Conservation (phyloP, 192 early-diverging fungal genomes). For the Backusella morwellensis region DNA sequence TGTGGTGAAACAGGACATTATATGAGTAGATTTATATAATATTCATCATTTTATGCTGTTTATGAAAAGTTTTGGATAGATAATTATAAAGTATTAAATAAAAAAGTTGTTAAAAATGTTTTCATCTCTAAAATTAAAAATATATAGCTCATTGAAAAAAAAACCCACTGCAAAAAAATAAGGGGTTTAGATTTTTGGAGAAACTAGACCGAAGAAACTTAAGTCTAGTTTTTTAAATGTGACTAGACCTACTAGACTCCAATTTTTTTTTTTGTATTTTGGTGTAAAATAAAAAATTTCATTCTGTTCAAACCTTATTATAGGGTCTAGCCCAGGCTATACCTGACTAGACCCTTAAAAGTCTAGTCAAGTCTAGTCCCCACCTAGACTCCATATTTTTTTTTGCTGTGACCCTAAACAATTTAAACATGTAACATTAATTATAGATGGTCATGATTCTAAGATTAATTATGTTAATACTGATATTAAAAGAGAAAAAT, state of each 20-base stretch:
- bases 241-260: too few relatives aligned
- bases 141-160: background rate
- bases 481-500: background rate
- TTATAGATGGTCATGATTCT: constrained; percentile 5
- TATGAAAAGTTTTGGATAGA: background rate
- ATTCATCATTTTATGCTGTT: background rate
- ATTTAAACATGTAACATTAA: background rate
- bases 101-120: background rate
- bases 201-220: too few relatives aligned
- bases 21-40: background rate
- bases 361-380: too few relatives aligned
- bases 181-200: too few relatives aligned
- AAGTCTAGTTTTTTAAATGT: too few relatives aligned
- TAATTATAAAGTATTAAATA: background rate
- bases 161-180: too few relatives aligned
- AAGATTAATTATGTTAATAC: constrained; percentile 6
- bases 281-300: too few relatives aligned
- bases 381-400: too few relatives aligned
- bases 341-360: too few relatives aligned
- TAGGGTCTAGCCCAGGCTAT: too few relatives aligned
- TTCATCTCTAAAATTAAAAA: background rate
- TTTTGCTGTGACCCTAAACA: background rate
- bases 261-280: too few relatives aligned
- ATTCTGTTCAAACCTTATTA: too few relatives aligned
- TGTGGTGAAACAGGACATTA: background rate